A percentile compares a stretch with the other conserved stretches of the same genome.
Conservation (phyloP, 2,329 filamentous ascomycete species). For the Sporothrix globosa region DNA sequence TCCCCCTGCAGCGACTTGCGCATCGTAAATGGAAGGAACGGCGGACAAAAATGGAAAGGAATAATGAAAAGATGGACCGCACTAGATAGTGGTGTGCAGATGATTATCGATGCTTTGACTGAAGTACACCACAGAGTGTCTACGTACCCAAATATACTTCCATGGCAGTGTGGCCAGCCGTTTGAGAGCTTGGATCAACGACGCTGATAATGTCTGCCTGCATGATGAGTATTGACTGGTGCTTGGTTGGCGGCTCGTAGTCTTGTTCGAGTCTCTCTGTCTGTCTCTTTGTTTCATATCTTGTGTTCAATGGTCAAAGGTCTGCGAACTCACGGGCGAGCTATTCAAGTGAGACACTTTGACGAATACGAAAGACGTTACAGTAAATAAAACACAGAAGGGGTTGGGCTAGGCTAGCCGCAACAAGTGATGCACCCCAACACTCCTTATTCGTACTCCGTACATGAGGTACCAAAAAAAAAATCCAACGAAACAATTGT, state of each 20-base stretch:
- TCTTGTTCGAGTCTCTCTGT: neutral
- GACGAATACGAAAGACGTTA: neutral
- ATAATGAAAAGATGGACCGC: neutral
- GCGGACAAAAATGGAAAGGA: neutral
- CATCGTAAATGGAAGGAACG: neutral
- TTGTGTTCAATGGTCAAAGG: neutral
- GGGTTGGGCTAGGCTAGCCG: neutral
- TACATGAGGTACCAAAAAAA: neutral
- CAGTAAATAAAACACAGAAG: neutral
- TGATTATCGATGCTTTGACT: too few relatives aligned
- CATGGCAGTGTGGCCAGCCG: neutral
- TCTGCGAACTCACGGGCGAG: neutral
- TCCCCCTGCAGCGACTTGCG: neutral
- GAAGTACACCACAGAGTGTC: too few relatives aligned
- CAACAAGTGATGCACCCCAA: neutral
- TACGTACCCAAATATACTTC: too few relatives aligned
- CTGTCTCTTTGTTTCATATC: neutral
- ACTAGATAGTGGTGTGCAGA: too few relatives aligned
- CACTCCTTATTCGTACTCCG: neutral
- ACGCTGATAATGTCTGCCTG: neutral
- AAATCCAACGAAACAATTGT: neutral
- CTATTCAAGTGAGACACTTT: neutral
- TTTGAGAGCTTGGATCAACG: conserved; percentile 8
- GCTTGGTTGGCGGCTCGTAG: neutral
- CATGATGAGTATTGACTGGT: neutral